Conservation (phyloP, 2,329 filamentous ascomycete species). For the Alternaria angustiovoidea region DNA sequence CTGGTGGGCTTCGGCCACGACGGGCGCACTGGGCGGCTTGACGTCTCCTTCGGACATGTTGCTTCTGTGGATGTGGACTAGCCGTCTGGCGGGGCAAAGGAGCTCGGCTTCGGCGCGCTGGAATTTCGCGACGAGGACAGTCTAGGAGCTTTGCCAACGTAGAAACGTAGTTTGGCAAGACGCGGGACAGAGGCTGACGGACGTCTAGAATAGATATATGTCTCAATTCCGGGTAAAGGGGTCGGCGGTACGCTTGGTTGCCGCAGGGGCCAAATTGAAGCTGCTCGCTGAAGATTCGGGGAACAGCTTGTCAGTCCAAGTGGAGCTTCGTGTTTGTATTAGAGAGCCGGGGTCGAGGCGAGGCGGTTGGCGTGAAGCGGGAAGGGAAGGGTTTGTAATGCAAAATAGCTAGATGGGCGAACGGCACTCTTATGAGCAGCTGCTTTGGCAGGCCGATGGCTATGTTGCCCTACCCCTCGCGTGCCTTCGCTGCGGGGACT, state of each 20-base stretch:
- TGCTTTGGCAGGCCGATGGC: conserved; percentile 14
- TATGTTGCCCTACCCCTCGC: conserved; percentile 36
- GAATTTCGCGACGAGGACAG: conserved; percentile 11
- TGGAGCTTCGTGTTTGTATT: conserved; percentile 28
- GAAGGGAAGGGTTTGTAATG: conserved; percentile 7
- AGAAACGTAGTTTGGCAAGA: conserved; percentile 6
- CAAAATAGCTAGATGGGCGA: conserved; percentile 22
- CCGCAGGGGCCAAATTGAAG: conserved; percentile 38
- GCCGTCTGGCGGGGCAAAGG: conserved; percentile 12
- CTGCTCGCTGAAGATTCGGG: conserved; percentile 31
- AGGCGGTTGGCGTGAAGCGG: background rate
- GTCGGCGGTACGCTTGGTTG: conserved; percentile 41
- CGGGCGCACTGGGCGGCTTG: conserved; percentile 50
- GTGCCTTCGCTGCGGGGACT: conserved; percentile 40
- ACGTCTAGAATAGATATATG: conserved; percentile 31
- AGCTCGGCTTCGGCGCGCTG: conserved; percentile 19
- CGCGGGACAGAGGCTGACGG: conserved; percentile 12
- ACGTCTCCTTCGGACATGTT: conserved; percentile 57
- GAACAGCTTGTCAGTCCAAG: conserved; percentile 36
- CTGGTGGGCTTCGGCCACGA: conserved; percentile 77
- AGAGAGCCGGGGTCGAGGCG: background rate
- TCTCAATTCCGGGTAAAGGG: conserved; percentile 50
- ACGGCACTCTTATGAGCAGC: conserved; percentile 30
- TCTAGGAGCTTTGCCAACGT: conserved; percentile 3
- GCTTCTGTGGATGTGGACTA: conserved; percentile 16